Evolutionary conservation across 1,284 basidiomycete genomes (phyloP), one percentile per base, ranked within the genome.

Genomic region (Leccinum colubrinum): DNA sequence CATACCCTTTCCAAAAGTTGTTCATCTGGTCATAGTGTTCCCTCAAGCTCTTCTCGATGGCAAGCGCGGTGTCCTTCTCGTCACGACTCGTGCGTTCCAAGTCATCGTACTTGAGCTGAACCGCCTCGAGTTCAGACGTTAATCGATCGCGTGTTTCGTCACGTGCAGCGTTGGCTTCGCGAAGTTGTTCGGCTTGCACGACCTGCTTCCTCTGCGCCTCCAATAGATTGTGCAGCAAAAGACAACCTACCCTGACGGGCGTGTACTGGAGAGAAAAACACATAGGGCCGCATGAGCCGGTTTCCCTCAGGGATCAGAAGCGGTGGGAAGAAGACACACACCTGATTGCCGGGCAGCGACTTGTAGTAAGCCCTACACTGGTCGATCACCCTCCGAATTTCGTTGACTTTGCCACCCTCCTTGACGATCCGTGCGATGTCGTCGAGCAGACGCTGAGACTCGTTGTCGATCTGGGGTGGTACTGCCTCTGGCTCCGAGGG

Each of bases 1-100:
- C 77, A 66, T 63, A 80, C 79, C 67, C 61, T 70, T 68, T 77
- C 78, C 78, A 79, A 60, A 75, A 74, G n/a, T 54, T 58, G 43
- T 76, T 71, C 62, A 78, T 66, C 15, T 73, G 67, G 60, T 74
- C 77, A 30, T 74, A 74, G 55, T 74, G 77, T 30, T 74, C 74
- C 62, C 76, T 68, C 58, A 80, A 68, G 59, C 66, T 73, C 55
- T 72, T 72, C 70, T 79, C 77, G 14, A 72, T 68, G 12, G 64
- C 64, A 52, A 76, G 69, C n/a, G 76, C 72, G 1, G 67, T 71
- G 3, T 78, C 78, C 59, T 72, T 75, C 63, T 80, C 78, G 50
- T 74, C 73, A 14, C 69, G 71, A 15, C 74, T 67, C 48, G 66
- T 65, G 35, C 74, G 70, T 25, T 66, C 59, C 63, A 71, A 60